Evolutionary conservation across 768 basidiomycete species (phyloP).

Genomic region (Hypholoma sublateritium): DNA sequence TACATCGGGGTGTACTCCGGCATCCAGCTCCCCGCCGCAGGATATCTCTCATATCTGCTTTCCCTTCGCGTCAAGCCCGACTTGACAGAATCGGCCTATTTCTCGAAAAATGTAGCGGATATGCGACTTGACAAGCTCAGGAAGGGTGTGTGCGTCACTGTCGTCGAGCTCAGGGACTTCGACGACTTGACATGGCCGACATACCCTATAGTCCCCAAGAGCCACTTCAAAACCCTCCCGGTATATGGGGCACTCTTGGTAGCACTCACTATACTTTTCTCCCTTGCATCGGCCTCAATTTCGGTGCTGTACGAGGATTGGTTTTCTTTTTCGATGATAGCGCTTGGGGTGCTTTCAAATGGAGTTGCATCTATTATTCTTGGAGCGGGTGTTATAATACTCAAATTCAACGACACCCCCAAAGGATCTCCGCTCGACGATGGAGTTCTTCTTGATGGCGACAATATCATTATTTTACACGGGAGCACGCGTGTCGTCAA

Average conservation of each 20-base stretch:
- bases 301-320: constrained; percentile 11
- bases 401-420: constrained; percentile 1
- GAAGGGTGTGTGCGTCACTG: neutral
- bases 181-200: neutral
- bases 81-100: neutral
- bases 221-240: neutral
- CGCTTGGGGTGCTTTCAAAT: constrained; percentile 8
- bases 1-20: constrained; percentile 10
- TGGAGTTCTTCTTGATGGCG: constrained; percentile 6
- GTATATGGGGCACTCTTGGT: neutral
- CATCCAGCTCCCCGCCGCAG: neutral
- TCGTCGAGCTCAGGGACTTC: neutral
- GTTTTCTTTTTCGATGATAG: constrained; percentile 12
- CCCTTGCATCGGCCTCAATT: neutral
- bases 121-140: neutral
- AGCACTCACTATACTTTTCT: neutral
- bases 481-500: constrained; percentile 9
- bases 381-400: constrained; percentile 7
- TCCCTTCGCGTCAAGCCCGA: neutral
- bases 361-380: constrained; percentile 6
- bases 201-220: neutral
- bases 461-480: constrained; percentile 9
- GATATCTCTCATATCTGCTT: constrained; percentile 7
- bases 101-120: neutral
- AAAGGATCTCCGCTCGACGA: constrained; percentile 6